Evolutionary conservation across 2,329 filamentous ascomycete genomes (phyloP), one percentile per base, ranked within the genome.

Genomic region (Xylariaceae sp.): DNA sequence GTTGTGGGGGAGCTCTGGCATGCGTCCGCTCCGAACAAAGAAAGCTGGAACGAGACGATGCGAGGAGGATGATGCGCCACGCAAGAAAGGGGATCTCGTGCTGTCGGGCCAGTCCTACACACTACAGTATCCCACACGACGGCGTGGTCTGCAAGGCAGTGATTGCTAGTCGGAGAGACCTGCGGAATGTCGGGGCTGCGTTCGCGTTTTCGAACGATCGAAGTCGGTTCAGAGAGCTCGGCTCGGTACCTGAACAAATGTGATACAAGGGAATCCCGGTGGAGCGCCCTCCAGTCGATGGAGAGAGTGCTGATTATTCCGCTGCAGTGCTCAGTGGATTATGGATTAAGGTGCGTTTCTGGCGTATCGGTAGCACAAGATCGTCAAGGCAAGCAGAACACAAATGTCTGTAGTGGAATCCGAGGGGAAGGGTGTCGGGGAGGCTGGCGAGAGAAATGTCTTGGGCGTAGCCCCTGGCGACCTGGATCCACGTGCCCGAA

Each of bases 11-110:
- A 58, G 51, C 46, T 44, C 47, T 55, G 47, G 38, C 35, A 32
- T 45, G 48, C 40, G 55, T 42, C 48, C 47, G 47, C 42, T 52
- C 47, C 39, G 50, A 51, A 58, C 54, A 57, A 60, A 62, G 57
- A 43, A 51, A 42, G 40, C 44, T 42, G 42, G 39, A 32, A 35
- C 44, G 51, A 52, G 44, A 52, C 39, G 45, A 52, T 22, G 35
- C 47, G 22, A 47, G 45, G 39, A 50, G 46, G 52, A 52, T 51
- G 47, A 47, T 54, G 50, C 53, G 53, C 48, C 49, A 54, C 42
- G 44, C 42, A 39, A 51, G 44, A 38, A 52, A 48, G 49, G 52
- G 38, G 49, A 45, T 42, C 39, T 43, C 36, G 48, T 51, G 51
- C 54, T 38, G 43, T 51, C 45, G 48, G 44, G 44, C 47, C 52